These are phyloP conservation scores for Termitomyces sp. DNA, from an alignment of 768 basidiomycete genomes.

Conservation along the genomic window DNA sequence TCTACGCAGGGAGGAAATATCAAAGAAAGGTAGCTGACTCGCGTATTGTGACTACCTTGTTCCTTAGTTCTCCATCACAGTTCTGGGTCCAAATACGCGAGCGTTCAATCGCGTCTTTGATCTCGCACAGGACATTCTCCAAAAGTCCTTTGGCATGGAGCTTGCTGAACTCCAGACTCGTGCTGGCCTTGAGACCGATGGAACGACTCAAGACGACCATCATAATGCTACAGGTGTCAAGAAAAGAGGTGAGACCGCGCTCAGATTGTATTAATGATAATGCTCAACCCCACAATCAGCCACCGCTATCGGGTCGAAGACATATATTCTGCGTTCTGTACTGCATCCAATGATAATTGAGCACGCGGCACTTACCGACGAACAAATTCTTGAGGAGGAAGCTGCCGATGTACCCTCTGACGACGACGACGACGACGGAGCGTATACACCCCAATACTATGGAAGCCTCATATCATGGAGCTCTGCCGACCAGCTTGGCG, in stretches of 20 bases:
- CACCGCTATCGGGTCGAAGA: slow-evolving; percentile 62
- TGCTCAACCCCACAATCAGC: slow-evolving; percentile 30
- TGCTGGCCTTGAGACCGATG: slow-evolving; percentile 50
- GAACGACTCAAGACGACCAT: slow-evolving; percentile 40
- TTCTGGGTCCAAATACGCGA: slow-evolving; percentile 41
- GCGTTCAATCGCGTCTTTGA: slow-evolving; percentile 65
- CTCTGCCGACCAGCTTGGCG: slow-evolving; percentile 60
- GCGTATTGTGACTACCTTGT: background rate
- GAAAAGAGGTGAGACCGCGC: slow-evolving; percentile 53
- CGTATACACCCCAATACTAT: slow-evolving; percentile 41
- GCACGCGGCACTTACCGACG: slow-evolving; percentile 53
- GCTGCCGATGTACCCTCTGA: slow-evolving; percentile 46
- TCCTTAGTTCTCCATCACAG: slow-evolving; percentile 19
- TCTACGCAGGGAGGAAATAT: slow-evolving; percentile 80
- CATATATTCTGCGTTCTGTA: slow-evolving; percentile 79
- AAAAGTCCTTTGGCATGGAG: slow-evolving; percentile 77
- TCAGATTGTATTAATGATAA: background rate
- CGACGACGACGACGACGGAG: slow-evolving; percentile 51
- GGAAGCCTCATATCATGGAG: slow-evolving; percentile 80
- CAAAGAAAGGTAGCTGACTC: slow-evolving; percentile 64
- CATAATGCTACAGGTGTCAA: slow-evolving; percentile 55
- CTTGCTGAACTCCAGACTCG: slow-evolving; percentile 74
- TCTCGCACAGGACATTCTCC: slow-evolving; percentile 63
- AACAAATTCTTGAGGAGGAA: slow-evolving; percentile 50
- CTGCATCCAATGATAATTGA: slow-evolving; percentile 65